Evolutionary conservation across 441 rosid species (phyloP).

Genomic region (Gossypium davidsonii): DNA sequence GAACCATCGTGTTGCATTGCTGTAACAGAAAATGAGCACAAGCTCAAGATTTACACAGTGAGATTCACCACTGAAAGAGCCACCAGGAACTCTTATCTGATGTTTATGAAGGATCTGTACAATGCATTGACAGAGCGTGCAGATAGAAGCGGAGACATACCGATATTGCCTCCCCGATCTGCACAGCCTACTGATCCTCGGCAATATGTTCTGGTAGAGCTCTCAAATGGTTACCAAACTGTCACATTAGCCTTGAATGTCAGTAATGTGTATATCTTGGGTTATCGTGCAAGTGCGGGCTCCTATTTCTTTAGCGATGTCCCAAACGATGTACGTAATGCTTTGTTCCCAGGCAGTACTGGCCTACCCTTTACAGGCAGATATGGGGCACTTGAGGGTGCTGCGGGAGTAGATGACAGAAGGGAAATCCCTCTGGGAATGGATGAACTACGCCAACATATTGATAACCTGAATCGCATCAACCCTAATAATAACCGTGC

Average conservation of each 20-base stretch:
- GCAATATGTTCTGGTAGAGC: neutral
- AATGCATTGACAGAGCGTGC: neutral
- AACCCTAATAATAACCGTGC: too few relatives aligned
- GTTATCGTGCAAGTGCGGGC: neutral
- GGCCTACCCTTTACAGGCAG: neutral
- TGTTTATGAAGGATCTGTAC: neutral
- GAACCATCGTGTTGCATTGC: neutral
- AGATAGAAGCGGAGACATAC: neutral
- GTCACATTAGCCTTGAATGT: neutral
- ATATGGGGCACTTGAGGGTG: neutral
- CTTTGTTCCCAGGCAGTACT: neutral
- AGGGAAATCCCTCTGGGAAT: neutral
- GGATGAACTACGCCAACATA: neutral
- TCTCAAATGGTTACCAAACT: neutral
- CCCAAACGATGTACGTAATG: neutral
- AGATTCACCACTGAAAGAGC: neutral
- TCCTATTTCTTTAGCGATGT: neutral
- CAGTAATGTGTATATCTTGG: neutral
- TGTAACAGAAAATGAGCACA: neutral
- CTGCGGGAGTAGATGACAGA: neutral
- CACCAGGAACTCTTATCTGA: neutral
- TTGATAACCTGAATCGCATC: neutral
- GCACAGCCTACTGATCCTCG: neutral
- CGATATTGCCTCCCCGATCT: neutral
- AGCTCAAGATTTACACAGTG: neutral